A percentile compares a stretch with the other conserved stretches of the same genome.
Evolutionary conservation across 2,329 filamentous ascomycete genomes (phyloP).

Genomic region (Diaporthe aspalathi): DNA sequence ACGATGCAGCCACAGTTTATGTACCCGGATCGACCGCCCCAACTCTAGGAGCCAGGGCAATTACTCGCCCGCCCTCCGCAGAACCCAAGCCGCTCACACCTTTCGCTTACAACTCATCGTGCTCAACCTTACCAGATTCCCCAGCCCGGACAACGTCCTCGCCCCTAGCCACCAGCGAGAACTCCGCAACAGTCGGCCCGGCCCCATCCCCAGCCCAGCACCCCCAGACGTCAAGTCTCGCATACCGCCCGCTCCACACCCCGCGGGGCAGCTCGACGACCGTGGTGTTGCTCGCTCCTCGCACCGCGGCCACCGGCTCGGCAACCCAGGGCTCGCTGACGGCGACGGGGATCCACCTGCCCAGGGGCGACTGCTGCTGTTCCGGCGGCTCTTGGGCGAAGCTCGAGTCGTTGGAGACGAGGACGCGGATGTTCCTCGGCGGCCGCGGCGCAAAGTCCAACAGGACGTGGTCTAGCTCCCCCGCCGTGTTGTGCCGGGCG

Average conservation of each 20-base stretch:
- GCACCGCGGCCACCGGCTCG: not conserved
- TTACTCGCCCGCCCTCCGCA: too few relatives aligned
- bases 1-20: too few relatives aligned
- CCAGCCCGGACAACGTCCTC: not conserved
- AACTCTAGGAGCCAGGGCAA: too few relatives aligned
- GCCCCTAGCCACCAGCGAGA: conserved; percentile 15
- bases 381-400: too few relatives aligned
- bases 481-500: too few relatives aligned
- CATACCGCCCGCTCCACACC: not conserved
- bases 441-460: not conserved
- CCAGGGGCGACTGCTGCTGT: too few relatives aligned
- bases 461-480: not conserved
- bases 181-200: conserved; percentile 33
- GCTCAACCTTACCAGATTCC: not conserved
- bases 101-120: not conserved
- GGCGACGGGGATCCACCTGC: too few relatives aligned
- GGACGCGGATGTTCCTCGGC: not conserved
- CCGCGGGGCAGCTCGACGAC: not conserved
- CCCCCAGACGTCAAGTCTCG: conserved; percentile 1
- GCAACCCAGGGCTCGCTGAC: not conserved
- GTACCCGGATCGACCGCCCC: too few relatives aligned
- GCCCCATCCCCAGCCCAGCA: conserved; percentile 28
- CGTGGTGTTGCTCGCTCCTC: not conserved
- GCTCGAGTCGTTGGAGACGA: not conserved
- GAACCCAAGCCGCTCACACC: not conserved